Percentiles rank a stretch among this genome's conserved stretches.
Evolutionary conservation across 1,139 yeast genomes (phyloP).

Genomic region (Kodamaea plutei): DNA sequence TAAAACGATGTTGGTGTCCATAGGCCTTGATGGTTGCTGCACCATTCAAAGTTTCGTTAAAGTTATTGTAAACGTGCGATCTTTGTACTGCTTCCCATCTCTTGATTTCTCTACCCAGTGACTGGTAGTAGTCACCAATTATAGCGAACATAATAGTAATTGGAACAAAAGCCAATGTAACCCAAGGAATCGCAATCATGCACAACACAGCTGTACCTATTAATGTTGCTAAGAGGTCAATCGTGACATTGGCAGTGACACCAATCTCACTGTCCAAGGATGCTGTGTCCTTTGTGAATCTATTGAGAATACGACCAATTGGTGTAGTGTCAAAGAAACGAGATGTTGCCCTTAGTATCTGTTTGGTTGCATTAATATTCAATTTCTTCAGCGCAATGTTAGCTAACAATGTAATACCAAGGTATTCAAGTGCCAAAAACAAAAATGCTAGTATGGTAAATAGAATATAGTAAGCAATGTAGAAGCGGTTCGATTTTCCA

Average conservation of each 20-base stretch:
- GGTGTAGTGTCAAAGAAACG: conserved; percentile 55
- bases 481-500: conserved; percentile 31
- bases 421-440: conserved; percentile 7
- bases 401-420: conserved; percentile 7
- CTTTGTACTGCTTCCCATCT: conserved; percentile 18
- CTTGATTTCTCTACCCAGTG: conserved; percentile 18
- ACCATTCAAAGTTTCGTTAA: conserved; percentile 18
- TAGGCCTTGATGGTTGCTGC: conserved; percentile 16
- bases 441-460: conserved; percentile 10
- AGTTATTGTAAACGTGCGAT: conserved; percentile 18
- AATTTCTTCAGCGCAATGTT: conserved; percentile 28
- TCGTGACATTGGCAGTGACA: conserved; percentile 51
- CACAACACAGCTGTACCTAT: conserved; percentile 61
- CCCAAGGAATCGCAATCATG: conserved; percentile 54
- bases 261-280: conserved; percentile 69
- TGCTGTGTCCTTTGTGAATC: conserved; percentile 78
- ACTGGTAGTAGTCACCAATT: conserved; percentile 16
- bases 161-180: conserved; percentile 17
- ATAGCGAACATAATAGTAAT: conserved; percentile 12
- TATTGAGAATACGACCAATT: conserved; percentile 54
- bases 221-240: conserved; percentile 47
- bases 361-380: conserved; percentile 36
- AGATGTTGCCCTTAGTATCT: conserved; percentile 49
- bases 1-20: too few species aligned
- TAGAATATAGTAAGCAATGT: conserved; percentile 26